Base-by-base conservation (phyloP, 495 filamentous ascomycete genomes). In the Lasiosphaeriaceae sp. region DNA sequence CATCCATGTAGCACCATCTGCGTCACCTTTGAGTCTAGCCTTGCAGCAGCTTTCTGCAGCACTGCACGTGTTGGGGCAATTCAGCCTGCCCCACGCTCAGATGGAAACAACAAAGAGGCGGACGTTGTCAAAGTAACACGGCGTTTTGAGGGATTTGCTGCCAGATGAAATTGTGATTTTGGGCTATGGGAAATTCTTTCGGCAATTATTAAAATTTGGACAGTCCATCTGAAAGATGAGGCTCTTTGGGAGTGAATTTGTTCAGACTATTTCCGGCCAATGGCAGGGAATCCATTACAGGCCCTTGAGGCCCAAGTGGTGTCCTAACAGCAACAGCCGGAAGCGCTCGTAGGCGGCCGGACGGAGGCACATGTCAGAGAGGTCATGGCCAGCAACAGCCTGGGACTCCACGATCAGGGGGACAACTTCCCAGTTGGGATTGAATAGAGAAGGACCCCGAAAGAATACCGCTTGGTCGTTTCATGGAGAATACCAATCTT, bases 1-100 rank as follows among this genome's bases (percentile, higher is more conserved):
- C n/a, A n/a, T n/a, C n/a, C n/a, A n/a, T n/a, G 24, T 35, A 24
- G 52, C 35, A 35, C 51, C 24, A 23, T 55, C 35, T 55, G 52
- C 52, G 52, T 55, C 52, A 55, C 52, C 47, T 55, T 53, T 55
- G 26, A 31, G 26, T 47, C 50, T 53, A 55, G 52, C 52, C 52
- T 55, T 47, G 52, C 52, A 55, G 43, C 17, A 3, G 26, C 26
- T 9, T 9, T 3, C 26, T 31, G 26, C 26, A 31, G n/a, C n/a
- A n/a, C n/a, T n/a, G n/a, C 43, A 21, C 24, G 41, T 43, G 43
- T 34, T 24, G 41, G 46, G 29, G 26, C 26, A 31, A 31, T 31
- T 9, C 43, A 6, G 43, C 43, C 9, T 46, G 17, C n/a, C n/a
- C 21, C n/a, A 21, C n/a, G 52, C 41, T 23, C 41, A 37, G 12